Conservation (phyloP, 257 asterid genomes). For the Apocynum venetum region DNA sequence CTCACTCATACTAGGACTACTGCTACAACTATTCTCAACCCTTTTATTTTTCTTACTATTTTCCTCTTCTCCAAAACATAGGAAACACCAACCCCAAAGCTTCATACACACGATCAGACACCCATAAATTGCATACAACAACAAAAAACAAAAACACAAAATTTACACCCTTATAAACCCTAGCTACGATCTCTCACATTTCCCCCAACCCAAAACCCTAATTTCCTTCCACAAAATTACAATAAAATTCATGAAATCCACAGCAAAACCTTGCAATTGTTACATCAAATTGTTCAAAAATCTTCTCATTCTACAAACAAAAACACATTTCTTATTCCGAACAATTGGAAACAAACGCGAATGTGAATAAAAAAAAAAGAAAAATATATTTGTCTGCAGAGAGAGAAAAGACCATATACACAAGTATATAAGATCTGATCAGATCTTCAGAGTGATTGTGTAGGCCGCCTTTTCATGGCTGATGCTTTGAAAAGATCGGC, state of each 20-base stretch:
- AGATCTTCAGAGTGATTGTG: constrained; percentile 32
- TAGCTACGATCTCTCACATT: constrained; percentile 39
- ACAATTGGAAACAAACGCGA: background rate
- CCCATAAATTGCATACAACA: constrained; percentile 7
- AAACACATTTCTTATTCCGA: background rate
- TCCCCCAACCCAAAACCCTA: constrained; percentile 24
- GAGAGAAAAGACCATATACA: background rate
- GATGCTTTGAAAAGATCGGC: constrained; percentile 48
- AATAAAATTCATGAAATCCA: background rate
- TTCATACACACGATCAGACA: constrained; percentile 59
- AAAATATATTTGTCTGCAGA: background rate
- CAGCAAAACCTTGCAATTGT: constrained; percentile 27
- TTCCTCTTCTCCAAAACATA: constrained; percentile 67
- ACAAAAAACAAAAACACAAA: background rate
- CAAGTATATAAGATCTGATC: constrained; percentile 38
- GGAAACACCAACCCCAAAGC: constrained; percentile 79
- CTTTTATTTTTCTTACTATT: background rate
- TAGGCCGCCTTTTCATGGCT: constrained; percentile 9
- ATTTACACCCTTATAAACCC: constrained; percentile 33
- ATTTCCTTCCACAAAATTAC: constrained; percentile 12
- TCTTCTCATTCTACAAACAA: background rate
- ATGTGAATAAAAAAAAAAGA: background rate
- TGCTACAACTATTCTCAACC: constrained; percentile 14
- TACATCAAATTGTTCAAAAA: constrained; percentile 2
- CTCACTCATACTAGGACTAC: constrained; percentile 29